Evolutionary conservation across 2,329 filamentous ascomycete genomes (phyloP), one percentile per base, ranked within the genome.

Genomic region (Penicillium sp.): DNA sequence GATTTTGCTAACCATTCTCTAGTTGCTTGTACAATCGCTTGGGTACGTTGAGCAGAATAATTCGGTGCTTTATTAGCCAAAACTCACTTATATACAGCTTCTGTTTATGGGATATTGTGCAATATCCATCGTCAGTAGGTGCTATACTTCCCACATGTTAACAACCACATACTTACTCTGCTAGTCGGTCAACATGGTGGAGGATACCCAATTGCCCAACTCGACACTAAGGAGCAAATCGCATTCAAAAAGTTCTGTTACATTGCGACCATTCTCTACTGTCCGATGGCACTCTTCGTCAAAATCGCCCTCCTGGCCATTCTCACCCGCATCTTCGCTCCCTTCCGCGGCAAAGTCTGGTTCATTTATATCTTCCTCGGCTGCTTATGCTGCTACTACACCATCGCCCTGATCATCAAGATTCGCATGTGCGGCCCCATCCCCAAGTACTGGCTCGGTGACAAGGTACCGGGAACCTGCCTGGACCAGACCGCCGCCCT

Each of bases 271-370:
- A 66, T 75, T 19, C 58, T 76, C 19, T 77, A 77, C 65, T 75
- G 72, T n/a, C 75, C 75, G 1, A 75, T 75, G 68, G 73, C 73
- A 17, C 68, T 77, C 23, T 68, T 73, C 48, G 69, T 70, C 41
- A 77, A 77, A 58, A 57, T 74, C 39, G 70, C 73, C 38, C 70
- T 77, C 9, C 66, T 77, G 6, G 66, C 72, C 2, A 75, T 77
- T 55, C 60, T 77, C 19, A 71, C 70, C 27, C 70, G 74, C 49
- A 70, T 77, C 52, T 77, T 77, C 67, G 49, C 62, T 15, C 74
- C 74, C 1, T 75, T 70, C 58, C 67, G 66, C 23, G 65, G 58
- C 49, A 72, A 70, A 43, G 67, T 75, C 27, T 63, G 67, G 42
- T 67, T 72, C 55, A 73, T 77, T 36, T 73, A 75, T 59, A 58